Conservation (phyloP, 257 asterid species). For the Solanum paucissectum region DNA sequence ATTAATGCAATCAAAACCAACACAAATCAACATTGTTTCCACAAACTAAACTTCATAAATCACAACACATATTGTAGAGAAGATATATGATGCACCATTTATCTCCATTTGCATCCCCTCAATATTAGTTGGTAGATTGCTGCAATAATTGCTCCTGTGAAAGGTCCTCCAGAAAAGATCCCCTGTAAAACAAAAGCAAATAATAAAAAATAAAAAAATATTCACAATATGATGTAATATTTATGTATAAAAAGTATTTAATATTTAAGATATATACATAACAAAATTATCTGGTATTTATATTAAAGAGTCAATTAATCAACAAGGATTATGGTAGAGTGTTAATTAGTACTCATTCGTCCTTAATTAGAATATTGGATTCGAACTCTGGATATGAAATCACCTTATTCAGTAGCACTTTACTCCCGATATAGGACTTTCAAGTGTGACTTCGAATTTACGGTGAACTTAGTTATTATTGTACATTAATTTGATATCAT, state of each 20-base stretch:
- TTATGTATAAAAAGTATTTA: not conserved
- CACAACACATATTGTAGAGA: not conserved
- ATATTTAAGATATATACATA: not conserved
- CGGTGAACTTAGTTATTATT: too few relatives aligned
- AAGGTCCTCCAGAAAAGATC: not conserved
- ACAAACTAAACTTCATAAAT: not conserved
- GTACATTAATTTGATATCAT: not conserved
- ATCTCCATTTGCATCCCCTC: not conserved
- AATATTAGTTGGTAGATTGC: not conserved
- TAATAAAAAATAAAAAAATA: not conserved
- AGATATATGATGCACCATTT: not conserved
- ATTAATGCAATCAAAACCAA: not conserved
- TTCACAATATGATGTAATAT: not conserved
- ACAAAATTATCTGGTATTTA: not conserved
- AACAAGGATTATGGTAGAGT: not conserved
- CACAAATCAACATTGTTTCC: not conserved
- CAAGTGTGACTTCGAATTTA: fast-evolving
- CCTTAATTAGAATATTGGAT: not conserved
- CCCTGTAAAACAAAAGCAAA: not conserved
- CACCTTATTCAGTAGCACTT: not conserved
- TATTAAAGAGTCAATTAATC: not conserved
- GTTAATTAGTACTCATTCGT: not conserved
- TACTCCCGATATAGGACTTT: not conserved
- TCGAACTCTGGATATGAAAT: not conserved
- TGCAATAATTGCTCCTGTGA: not conserved